Evolutionary conservation across 441 rosid genomes (phyloP), one percentile per base, ranked within the genome.

Genomic region (California macrophylla): DNA sequence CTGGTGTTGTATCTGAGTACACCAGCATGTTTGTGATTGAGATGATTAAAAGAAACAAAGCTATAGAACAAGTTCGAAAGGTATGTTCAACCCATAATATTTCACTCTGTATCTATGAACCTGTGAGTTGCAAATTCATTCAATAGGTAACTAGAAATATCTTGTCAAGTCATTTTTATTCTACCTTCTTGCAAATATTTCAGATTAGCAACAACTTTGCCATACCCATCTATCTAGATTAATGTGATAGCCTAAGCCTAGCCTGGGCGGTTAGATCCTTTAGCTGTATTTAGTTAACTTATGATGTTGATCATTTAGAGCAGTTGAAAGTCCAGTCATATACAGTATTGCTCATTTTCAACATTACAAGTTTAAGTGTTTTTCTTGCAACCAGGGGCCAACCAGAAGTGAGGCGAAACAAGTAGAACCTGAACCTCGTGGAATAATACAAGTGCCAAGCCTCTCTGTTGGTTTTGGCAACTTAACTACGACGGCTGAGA

Each of bases 401-500:
- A 71, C 72, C 74, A 81, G 77, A 47, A 75, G 72, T 4, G 84
- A 78, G 64, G 68, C 81, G 60, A 72, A 54, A 61, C 79, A 78
- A 76, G 56, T 70, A 62, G 83, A 77, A 18, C 54, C 75, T 0
- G 52, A 65, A 78, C 56, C 25, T 13, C 78, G 75, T 25, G 84
- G 82, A 74, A 82, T 75, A 70, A 79, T 81, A 71, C 66, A 81
- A 34, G 73, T 90, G 62, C 83, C 69, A 42, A 79, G 72, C 72
- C 85, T 85, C 0, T 74, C 86, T 32, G 69, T 87, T 21, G 97
- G 98, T 26, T 95, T 89, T 13, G 99, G 99, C 20, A 78, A 95
- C 77, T 63, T 79, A 73, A 67, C 68, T 47, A 93, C 96, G 9
- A 92, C 99, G 1, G 80, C 77, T 0, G 91, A 86, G 36, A 89